Evolutionary conservation across 495 filamentous ascomycete species (phyloP), one percentile per base, ranked within the genome.

Genomic region (Annulohypoxylon maeteangense): DNA sequence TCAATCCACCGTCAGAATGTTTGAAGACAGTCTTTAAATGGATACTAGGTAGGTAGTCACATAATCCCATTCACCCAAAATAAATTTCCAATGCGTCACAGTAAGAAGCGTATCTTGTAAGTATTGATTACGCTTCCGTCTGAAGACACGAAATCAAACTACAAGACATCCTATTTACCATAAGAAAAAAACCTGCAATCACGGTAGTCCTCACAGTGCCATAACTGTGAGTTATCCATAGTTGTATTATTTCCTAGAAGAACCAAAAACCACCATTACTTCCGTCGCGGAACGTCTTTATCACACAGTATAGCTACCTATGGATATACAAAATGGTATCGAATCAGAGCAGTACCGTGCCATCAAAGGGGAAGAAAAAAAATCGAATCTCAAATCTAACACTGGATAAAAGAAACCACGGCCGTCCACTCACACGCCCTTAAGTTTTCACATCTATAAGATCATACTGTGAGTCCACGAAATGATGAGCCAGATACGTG

Each of bases 401-500:
- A n/a, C n/a, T n/a, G n/a, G n/a, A n/a, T n/a, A n/a, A n/a, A n/a
- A 10, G 22, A 50, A 31, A 4, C 4, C 25, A 16, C 45, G 14
- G 4, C 38, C 40, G 40, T 18, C 40, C 0, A 14, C 44, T 22
- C 34, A 31, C 27, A 62, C 4, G 2, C 14, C 45, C 8, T n/a
- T n/a, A n/a, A n/a, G n/a, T n/a, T n/a, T 38, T 54, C 3, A 10
- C n/a, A 31, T 23, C 40, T 34, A 10, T 40, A 29, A 40, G 11
- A 32, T 23, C 32, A 14, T 22, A 38, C 29, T 36, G 53, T 5
- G 47, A 27, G 5, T 40, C 36, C 38, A 22, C 61, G 4, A 23
- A 31, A 2, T 61, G 53, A 6, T 48, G 64, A 4, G 69, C 27
- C 7, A 72, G 47, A 18, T 29, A 68, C 14, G 57, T 29, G 22